These are phyloP conservation scores for Ajuga chamaepitys DNA, from an alignment of 257 asterid genomes.

Conservation along the genomic window DNA sequence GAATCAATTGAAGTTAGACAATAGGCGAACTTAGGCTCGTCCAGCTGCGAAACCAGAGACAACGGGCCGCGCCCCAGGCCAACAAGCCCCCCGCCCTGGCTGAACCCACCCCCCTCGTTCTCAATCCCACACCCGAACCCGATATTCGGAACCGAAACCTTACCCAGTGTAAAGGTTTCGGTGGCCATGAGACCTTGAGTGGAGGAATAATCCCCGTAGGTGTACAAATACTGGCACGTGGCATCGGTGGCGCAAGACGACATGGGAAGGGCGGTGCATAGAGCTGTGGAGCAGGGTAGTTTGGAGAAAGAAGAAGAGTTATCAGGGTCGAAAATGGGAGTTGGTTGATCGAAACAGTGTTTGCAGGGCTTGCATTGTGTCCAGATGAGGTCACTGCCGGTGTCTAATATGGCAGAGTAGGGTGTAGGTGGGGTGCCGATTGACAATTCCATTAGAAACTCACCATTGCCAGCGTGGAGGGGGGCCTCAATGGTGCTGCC, in stretches of 20 bases:
- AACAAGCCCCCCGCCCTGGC: slow-evolving; percentile 69
- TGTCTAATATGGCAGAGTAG: slow-evolving; percentile 52
- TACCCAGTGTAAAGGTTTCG: slow-evolving; percentile 55
- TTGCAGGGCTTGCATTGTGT: slow-evolving; percentile 66
- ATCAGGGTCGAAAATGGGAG: slow-evolving; percentile 52
- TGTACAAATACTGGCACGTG: slow-evolving; percentile 50
- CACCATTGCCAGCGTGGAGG: slow-evolving; percentile 72
- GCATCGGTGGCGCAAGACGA: slow-evolving; percentile 32
- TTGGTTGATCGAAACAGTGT: slow-evolving; percentile 39
- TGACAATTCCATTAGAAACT: slow-evolving; percentile 39
- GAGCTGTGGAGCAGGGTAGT: slow-evolving; percentile 40
- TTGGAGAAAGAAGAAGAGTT: slow-evolving; percentile 41
- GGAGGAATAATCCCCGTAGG: slow-evolving; percentile 75
- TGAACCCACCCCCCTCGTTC: slow-evolving; percentile 65
- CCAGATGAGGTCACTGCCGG: slow-evolving; percentile 72
- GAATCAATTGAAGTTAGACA: slow-evolving; percentile 68
- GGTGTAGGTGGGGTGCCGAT: slow-evolving; percentile 44
- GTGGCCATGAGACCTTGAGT: slow-evolving; percentile 60
- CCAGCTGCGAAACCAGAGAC: slow-evolving; percentile 73
- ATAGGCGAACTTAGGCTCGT: slow-evolving; percentile 67
- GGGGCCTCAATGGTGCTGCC: slow-evolving; percentile 34
- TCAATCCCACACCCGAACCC: slow-evolving; percentile 82
- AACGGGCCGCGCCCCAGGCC: slow-evolving; percentile 82
- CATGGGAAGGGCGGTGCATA: slow-evolving; percentile 45
- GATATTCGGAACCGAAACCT: slow-evolving; percentile 33